Evolutionary conservation across 768 basidiomycete species (phyloP), one percentile per base, ranked within the genome.

Genomic region (Suillus variegatus): DNA sequence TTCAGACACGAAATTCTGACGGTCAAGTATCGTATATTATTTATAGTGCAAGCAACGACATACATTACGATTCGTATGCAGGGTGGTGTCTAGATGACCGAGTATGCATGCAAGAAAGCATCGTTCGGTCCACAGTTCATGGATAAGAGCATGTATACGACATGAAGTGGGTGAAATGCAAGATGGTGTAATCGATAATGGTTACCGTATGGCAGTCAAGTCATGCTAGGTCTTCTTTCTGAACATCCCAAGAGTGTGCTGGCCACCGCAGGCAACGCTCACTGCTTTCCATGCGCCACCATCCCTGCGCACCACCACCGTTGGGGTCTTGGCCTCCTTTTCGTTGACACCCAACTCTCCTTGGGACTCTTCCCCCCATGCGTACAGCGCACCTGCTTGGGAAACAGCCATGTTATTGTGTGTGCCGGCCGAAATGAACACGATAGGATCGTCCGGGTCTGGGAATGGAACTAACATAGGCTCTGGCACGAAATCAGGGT

Each of bases 321-420:
- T 85, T 0, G 92, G 92, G 9, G 86, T 90, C 69, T 78, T 79
- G 25, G 88, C 86, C 68, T 87, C 86, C 62, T 83, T 84, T 62
- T 85, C 85, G 36, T 83, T 83, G 44, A 85, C 82, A 14, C 91
- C 92, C 22, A 93, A 81, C 73, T 93, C 92, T 60, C 91, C 87
- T 69, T 91, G 89, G 6, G 85, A 82, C n/a, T 90, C 90, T 66
- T 89, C 87, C 60, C 92, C 92, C 92, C 92, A 93, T 40, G 86
- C 80, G 71, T 89, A 92, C 68, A 93, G 75, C 3, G 89, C 87
- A 41, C 91, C 92, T 51, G 79, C 86, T 65, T 78, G 72, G 6
- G 90, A 90, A 56, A 91, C 80, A 9, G 88, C 92, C 71, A 91
- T 82, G 67, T 88, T 92, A 73, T 89, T 90, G 74, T 91, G 90